Evolutionary conservation across 768 basidiomycete species (phyloP).

Genomic region (Kondoa subrosea): DNA sequence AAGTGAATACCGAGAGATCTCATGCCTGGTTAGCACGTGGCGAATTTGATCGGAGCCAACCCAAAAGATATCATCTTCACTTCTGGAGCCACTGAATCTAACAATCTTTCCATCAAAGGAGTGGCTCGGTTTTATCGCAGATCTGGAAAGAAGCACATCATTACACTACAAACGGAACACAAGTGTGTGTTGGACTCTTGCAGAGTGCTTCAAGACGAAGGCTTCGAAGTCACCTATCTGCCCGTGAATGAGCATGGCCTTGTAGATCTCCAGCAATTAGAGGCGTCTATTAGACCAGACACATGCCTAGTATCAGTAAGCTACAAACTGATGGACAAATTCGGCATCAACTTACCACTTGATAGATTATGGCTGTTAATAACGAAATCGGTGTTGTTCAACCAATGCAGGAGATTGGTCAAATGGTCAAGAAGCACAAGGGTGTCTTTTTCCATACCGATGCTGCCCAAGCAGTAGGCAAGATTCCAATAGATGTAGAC

Average conservation of each 20-base stretch:
- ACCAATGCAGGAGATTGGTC: constrained; percentile 86
- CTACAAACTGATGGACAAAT: neutral
- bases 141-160: constrained; percentile 52
- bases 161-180: constrained; percentile 49
- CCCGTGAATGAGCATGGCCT: constrained; percentile 77
- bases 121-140: constrained; percentile 66
- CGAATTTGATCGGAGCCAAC: constrained; percentile 82
- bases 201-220: constrained; percentile 84
- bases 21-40: constrained; percentile 49
- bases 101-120: constrained; percentile 95
- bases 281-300: constrained; percentile 75
- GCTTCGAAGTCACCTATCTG: constrained; percentile 95
- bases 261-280: constrained; percentile 58
- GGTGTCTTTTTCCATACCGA: constrained; percentile 94
- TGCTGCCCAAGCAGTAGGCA: constrained; percentile 72
- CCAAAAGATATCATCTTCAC: constrained; percentile 93
- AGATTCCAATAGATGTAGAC: constrained; percentile 82
- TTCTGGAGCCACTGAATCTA: constrained; percentile 91
- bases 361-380: constrained; percentile 81
- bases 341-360: neutral
- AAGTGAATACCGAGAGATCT: neutral
- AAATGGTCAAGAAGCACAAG: constrained; percentile 63
- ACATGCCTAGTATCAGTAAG: constrained; percentile 56
- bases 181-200: constrained; percentile 98
- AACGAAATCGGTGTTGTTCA: constrained; percentile 99